A percentile compares a stretch with the other conserved stretches of the same genome.
Evolutionary conservation across 495 filamentous ascomycete species (phyloP).

Genomic region (Xylaria acuta): DNA sequence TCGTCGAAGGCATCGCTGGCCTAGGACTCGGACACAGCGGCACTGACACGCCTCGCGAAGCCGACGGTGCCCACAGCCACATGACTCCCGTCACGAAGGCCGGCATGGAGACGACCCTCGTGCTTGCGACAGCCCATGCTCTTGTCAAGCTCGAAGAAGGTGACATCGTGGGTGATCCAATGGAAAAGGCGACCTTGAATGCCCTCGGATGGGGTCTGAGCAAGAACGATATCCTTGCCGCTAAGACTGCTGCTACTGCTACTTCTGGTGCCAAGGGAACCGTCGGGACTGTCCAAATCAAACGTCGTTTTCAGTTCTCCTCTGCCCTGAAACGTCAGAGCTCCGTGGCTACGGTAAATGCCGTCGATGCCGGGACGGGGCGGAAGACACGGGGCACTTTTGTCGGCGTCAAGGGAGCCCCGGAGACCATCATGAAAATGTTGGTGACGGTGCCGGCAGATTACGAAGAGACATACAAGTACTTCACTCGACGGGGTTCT

Average conservation of each 20-base stretch:
- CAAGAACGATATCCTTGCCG: slow-evolving; percentile 79
- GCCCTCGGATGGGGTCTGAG: slow-evolving; percentile 92
- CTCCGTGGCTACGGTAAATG: slow-evolving; percentile 82
- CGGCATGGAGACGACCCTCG: slow-evolving; percentile 83
- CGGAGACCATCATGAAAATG: slow-evolving; percentile 95
- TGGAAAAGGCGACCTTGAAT: slow-evolving; percentile 94
- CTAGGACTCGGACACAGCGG: slow-evolving; percentile 71
- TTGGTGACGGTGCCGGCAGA: slow-evolving; percentile 79
- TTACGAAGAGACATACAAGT: slow-evolving; percentile 98
- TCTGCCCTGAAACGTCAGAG: slow-evolving; percentile 95
- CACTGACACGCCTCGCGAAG: slow-evolving; percentile 68
- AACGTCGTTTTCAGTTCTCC: slow-evolving; percentile 97
- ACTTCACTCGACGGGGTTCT: slow-evolving; percentile 94
- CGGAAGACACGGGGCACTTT: slow-evolving; percentile 83
- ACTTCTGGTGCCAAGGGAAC: slow-evolving; percentile 47
- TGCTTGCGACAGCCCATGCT: slow-evolving; percentile 94
- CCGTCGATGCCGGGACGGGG: slow-evolving; percentile 68
- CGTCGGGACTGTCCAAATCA: slow-evolving; percentile 78
- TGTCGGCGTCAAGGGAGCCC: slow-evolving; percentile 94
- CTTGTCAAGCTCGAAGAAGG: slow-evolving; percentile 96
- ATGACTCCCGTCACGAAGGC: slow-evolving; percentile 69
- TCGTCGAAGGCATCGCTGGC: slow-evolving; percentile 96
- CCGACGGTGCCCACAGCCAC: slow-evolving; percentile 78
- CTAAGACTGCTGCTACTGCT: slow-evolving; percentile 53
- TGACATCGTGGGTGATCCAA: slow-evolving; percentile 96